Evolutionary conservation across 805 yeast genomes (phyloP).

Genomic region (Yamadazyma paraphyllophila): DNA sequence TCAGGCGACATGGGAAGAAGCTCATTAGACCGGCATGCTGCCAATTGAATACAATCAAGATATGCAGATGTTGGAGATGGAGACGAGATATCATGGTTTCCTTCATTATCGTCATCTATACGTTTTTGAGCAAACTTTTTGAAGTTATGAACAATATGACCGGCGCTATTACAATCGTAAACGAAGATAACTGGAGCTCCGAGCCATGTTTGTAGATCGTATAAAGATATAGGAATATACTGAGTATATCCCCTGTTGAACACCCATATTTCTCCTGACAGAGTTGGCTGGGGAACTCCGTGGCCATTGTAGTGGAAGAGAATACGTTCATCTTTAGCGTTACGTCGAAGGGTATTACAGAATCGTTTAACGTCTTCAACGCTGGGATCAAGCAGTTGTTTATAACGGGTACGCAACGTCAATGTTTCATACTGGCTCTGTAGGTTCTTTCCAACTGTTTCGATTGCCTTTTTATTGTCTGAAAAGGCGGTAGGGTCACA

Average conservation of each 20-base stretch:
- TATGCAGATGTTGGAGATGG: slow-evolving; percentile 68
- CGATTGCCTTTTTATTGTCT: slow-evolving; percentile 88
- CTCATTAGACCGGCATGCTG: slow-evolving; percentile 88
- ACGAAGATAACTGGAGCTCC: slow-evolving; percentile 97
- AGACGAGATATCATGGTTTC: slow-evolving; percentile 47
- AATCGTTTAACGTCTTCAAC: slow-evolving; percentile 93
- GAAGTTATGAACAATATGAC: slow-evolving; percentile 86
- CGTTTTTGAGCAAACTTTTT: slow-evolving; percentile 87
- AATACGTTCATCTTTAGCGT: slow-evolving; percentile 90
- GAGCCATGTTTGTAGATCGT: slow-evolving; percentile 93
- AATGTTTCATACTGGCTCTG: slow-evolving; percentile 89
- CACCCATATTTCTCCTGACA: slow-evolving; percentile 97
- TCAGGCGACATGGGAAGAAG: slow-evolving; percentile 89
- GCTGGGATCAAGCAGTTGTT: slow-evolving; percentile 89
- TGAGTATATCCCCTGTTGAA: slow-evolving; percentile 96
- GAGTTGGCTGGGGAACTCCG: slow-evolving; percentile 97
- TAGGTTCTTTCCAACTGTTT: slow-evolving; percentile 82
- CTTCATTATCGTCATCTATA: slow-evolving; percentile 78
- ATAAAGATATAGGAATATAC: slow-evolving; percentile 93
- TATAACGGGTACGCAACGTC: slow-evolving; percentile 82
- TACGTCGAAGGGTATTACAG: slow-evolving; percentile 82
- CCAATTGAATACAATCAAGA: slow-evolving; percentile 86
- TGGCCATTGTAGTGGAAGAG: slow-evolving; percentile 96
- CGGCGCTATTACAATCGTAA: slow-evolving; percentile 93
- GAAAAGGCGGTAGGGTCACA: slow-evolving; percentile 79